Conservation (phyloP, 176 grass and related monocot genomes). For the Musa itinerans region DNA sequence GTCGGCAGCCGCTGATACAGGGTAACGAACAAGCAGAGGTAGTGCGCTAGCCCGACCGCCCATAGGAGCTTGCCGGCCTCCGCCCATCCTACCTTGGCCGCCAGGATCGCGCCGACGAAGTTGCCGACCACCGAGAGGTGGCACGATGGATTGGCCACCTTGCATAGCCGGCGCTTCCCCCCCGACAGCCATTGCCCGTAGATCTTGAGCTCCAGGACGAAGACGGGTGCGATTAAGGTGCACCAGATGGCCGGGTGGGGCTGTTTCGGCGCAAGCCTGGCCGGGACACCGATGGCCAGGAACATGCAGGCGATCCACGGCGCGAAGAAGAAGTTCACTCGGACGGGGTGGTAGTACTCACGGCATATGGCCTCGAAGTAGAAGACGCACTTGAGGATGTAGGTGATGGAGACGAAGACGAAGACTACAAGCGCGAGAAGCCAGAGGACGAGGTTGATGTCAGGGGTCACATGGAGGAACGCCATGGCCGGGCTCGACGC, state of each 20-base stretch:
- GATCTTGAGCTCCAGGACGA: slow-evolving; percentile 89
- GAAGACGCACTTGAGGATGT: slow-evolving; percentile 87
- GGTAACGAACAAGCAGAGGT: slow-evolving; percentile 87
- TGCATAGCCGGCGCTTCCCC: slow-evolving; percentile 79
- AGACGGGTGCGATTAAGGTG: slow-evolving; percentile 52
- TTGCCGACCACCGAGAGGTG: slow-evolving; percentile 94
- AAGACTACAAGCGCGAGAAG: slow-evolving; percentile 50
- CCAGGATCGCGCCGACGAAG: slow-evolving; percentile 97
- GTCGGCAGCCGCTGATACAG: slow-evolving; percentile 89
- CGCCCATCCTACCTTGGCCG: slow-evolving; percentile 72
- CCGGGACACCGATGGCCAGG: slow-evolving; percentile 66
- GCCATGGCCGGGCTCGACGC: slow-evolving; percentile 50
- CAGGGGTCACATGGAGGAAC: slow-evolving; percentile 64
- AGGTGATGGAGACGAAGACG: slow-evolving; percentile 50
- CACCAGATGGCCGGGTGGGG: slow-evolving; percentile 74
- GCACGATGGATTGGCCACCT: slow-evolving; percentile 91
- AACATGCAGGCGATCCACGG: slow-evolving; percentile 96
- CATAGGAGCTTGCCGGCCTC: slow-evolving; percentile 87
- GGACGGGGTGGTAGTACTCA: slow-evolving; percentile 95
- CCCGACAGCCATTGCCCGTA: slow-evolving; percentile 96
- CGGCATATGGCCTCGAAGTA: slow-evolving; percentile 96
- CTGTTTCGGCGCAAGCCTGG: slow-evolving; percentile 25
- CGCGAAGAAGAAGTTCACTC: slow-evolving; percentile 97
- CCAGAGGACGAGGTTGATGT: slow-evolving; percentile 73
- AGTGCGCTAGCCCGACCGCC: slow-evolving; percentile 86